Conservation (phyloP, 2,329 filamentous ascomycete species). For the Fusarium sp. region DNA sequence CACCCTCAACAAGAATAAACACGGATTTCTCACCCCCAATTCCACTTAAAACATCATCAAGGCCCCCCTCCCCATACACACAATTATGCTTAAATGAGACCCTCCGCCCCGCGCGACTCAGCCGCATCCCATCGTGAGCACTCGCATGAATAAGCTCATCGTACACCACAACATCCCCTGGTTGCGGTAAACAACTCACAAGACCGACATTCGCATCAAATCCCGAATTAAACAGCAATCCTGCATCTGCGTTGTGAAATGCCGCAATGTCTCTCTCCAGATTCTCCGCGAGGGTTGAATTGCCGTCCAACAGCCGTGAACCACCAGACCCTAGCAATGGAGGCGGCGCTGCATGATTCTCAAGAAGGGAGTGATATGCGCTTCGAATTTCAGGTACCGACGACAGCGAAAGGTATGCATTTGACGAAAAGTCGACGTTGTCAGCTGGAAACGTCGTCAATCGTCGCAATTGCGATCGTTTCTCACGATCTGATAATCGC, state of each 20-base stretch:
- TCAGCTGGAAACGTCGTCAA: constrained; percentile 69
- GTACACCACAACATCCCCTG: constrained; percentile 71
- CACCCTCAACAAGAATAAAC: constrained; percentile 74
- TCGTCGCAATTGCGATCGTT: constrained; percentile 53
- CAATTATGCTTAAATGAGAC: constrained; percentile 68
- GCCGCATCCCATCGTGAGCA: constrained; percentile 78
- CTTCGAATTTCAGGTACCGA: constrained; percentile 60
- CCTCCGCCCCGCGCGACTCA: constrained; percentile 63
- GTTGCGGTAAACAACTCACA: constrained; percentile 67
- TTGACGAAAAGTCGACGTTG: constrained; percentile 80
- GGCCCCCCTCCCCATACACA: constrained; percentile 44
- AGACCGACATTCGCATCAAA: constrained; percentile 74
- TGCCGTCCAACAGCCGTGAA: constrained; percentile 64
- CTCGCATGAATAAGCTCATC: constrained; percentile 83
- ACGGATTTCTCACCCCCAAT: constrained; percentile 58
- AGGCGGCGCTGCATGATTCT: constrained; percentile 29
- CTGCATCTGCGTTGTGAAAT: constrained; percentile 58
- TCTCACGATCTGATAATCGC: constrained; percentile 43
- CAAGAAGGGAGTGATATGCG: constrained; percentile 65
- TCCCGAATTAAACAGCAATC: constrained; percentile 66
- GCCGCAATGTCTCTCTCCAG: constrained; percentile 58
- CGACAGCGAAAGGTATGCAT: constrained; percentile 82
- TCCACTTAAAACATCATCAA: constrained; percentile 45
- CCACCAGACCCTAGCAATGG: constrained; percentile 59
- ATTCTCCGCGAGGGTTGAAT: constrained; percentile 54